Evolutionary conservation across 2,329 filamentous ascomycete genomes (phyloP).

Genomic region (Aspergillus oerlinghausenensis): DNA sequence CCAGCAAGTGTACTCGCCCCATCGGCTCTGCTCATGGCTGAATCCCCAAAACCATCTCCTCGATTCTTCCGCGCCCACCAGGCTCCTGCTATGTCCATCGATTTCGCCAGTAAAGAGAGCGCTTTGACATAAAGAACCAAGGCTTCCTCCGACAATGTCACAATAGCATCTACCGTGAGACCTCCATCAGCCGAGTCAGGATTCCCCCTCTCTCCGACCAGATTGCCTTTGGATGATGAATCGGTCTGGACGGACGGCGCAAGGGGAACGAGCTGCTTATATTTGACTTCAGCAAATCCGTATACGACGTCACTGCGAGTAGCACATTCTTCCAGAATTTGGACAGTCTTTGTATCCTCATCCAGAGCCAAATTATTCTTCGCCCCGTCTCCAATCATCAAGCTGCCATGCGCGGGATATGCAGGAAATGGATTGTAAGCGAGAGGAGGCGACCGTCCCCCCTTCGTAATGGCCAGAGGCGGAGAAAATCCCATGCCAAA

Average conservation of each 20-base stretch:
- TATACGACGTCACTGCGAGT: constrained; percentile 94
- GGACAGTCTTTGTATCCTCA: constrained; percentile 73
- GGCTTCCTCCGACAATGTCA: constrained; percentile 87
- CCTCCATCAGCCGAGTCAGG: constrained; percentile 64
- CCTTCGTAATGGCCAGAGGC: constrained; percentile 42
- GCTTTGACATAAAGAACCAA: constrained; percentile 95
- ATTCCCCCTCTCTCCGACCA: constrained; percentile 30
- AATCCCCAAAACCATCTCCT: constrained; percentile 52
- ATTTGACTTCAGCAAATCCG: constrained; percentile 97
- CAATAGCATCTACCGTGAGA: constrained; percentile 78
- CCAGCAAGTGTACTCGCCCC: constrained; percentile 51
- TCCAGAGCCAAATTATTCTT: constrained; percentile 61
- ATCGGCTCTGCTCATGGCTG: constrained; percentile 41
- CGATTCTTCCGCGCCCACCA: constrained; percentile 84
- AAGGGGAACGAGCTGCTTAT: constrained; percentile 89
- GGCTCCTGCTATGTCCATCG: constrained; percentile 87
- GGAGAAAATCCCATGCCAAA: constrained; percentile 50
- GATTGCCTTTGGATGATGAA: constrained; percentile 22
- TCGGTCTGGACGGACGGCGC: constrained; percentile 60
- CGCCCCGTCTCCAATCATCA: constrained; percentile 61
- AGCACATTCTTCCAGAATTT: constrained; percentile 84
- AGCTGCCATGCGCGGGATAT: constrained; percentile 71
- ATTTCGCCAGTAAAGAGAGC: constrained; percentile 80
- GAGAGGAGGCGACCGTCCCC: constrained; percentile 44
- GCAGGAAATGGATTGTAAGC: constrained; percentile 69